These are phyloP conservation scores for Nymphaea thermarum DNA, from an alignment of 164 flowering plant species.

Conservation along the genomic window DNA sequence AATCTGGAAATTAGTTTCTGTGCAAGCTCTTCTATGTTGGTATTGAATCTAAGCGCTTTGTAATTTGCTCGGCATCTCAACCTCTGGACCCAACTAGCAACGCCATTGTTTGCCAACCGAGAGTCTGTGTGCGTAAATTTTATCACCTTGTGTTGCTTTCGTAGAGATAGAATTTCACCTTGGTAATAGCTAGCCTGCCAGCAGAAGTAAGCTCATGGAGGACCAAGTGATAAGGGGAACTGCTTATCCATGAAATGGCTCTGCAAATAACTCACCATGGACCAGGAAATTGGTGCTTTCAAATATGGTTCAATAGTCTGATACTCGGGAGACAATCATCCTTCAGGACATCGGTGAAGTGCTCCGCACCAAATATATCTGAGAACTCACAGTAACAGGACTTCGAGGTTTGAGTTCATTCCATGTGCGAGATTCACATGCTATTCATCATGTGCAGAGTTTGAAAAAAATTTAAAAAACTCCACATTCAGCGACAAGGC, in stretches of 20 bases:
- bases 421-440: not conserved
- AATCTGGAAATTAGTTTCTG: conserved; percentile 39
- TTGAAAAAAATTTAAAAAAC: not conserved
- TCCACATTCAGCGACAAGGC: not conserved
- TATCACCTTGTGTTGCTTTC: conserved; percentile 62
- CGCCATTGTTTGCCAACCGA: conserved; percentile 46
- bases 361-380: conserved; percentile 76
- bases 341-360: conserved; percentile 55
- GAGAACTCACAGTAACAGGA: conserved; percentile 41
- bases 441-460: no score
- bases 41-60: conserved; percentile 53
- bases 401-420: not conserved
- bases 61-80: conserved; percentile 72
- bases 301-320: conserved; percentile 27
- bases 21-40: conserved; percentile 47
- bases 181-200: conserved; percentile 81
- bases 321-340: conserved; percentile 53
- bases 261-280: conserved; percentile 33
- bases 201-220: not conserved
- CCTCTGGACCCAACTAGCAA: conserved; percentile 40
- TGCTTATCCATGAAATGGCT: no score
- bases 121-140: conserved; percentile 75
- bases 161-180: conserved; percentile 32
- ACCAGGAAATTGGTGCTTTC: conserved; percentile 87
- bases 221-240: not conserved